Conservation (phyloP, 2,329 filamentous ascomycete species). For the Capronia coronata region DNA sequence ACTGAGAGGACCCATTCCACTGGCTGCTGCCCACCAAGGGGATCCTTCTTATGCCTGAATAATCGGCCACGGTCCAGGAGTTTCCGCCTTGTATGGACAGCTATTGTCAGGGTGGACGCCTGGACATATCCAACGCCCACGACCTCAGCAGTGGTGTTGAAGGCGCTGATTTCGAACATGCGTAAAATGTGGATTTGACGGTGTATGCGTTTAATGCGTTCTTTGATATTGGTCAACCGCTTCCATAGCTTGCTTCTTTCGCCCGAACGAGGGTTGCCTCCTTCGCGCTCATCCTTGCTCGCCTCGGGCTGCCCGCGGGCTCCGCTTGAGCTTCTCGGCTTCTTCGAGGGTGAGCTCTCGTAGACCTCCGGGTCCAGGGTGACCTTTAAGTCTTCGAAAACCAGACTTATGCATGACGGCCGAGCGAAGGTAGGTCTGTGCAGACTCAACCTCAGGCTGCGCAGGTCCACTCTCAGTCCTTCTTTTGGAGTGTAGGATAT, state of each 20-base stretch:
- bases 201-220: slow-evolving; percentile 79
- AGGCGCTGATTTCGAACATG: slow-evolving; percentile 80
- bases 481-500: slow-evolving; percentile 84
- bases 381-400: slow-evolving; percentile 76
- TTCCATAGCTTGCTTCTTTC: slow-evolving; percentile 70
- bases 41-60: slow-evolving; percentile 70
- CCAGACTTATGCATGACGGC: slow-evolving; percentile 90
- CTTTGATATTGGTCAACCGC: slow-evolving; percentile 69
- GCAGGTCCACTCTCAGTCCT: slow-evolving; percentile 82
- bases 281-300: slow-evolving; percentile 24
- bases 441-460: slow-evolving; percentile 77
- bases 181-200: slow-evolving; percentile 80
- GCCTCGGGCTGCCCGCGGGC: slow-evolving; percentile 21
- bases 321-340: slow-evolving; percentile 11
- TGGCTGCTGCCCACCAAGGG: slow-evolving; percentile 59
- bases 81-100: slow-evolving; percentile 84
- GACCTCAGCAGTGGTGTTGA: slow-evolving; percentile 69
- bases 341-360: slow-evolving; percentile 34
- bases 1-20: slow-evolving; percentile 91
- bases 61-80: slow-evolving; percentile 85
- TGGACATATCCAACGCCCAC: slow-evolving; percentile 78
- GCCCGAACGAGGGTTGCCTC: slow-evolving; percentile 13
- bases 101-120: slow-evolving; percentile 74
- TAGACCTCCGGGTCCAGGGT: slow-evolving; percentile 70
- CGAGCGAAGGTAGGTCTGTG: slow-evolving; percentile 95